These are phyloP conservation scores for Flaveria bidentis DNA, from an alignment of 129 eudicot genomes.

Conservation along the genomic window DNA sequence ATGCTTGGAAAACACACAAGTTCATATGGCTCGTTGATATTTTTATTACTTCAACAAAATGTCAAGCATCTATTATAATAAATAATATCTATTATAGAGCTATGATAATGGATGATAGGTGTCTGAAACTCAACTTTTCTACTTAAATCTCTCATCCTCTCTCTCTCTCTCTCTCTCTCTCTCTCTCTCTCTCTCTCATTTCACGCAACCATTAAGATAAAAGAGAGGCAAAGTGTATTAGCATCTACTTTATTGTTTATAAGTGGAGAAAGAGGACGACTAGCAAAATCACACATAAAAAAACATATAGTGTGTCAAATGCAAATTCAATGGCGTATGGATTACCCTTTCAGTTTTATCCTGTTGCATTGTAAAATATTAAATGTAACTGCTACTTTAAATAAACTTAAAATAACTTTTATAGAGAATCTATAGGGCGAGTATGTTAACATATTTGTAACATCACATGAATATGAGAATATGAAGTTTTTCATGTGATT, in stretches of 20 bases:
- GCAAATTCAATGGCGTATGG: slow-evolving; percentile 15
- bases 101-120: slow-evolving; percentile 20
- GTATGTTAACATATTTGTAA: background rate
- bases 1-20: background rate
- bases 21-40: slow-evolving; percentile 12
- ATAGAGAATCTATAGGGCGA: too few relatives aligned
- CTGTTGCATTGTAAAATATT: background rate
- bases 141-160: slow-evolving; percentile 7
- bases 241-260: slow-evolving; percentile 23
- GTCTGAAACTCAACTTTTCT: slow-evolving; percentile 26
- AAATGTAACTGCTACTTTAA: background rate
- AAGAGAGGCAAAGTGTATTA: slow-evolving; percentile 18
- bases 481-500: too few relatives aligned
- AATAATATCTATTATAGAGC: slow-evolving; percentile 1
- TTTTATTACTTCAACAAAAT: background rate
- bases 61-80: background rate
- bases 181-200: slow-evolving; percentile 12
- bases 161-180: slow-evolving; percentile 12
- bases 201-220: slow-evolving; percentile 39
- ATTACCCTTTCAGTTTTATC: background rate
- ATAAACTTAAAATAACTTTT: background rate
- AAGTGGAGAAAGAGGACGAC: slow-evolving; percentile 22
- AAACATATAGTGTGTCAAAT: slow-evolving; percentile 5
- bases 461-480: too few relatives aligned
- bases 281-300: slow-evolving; percentile 13